Percentiles rank a stretch among this genome's conserved stretches.
phyloP scores from a whole-genome alignment of 352 stramenopile species.

The Globisporangium cederbergense region DNA sequence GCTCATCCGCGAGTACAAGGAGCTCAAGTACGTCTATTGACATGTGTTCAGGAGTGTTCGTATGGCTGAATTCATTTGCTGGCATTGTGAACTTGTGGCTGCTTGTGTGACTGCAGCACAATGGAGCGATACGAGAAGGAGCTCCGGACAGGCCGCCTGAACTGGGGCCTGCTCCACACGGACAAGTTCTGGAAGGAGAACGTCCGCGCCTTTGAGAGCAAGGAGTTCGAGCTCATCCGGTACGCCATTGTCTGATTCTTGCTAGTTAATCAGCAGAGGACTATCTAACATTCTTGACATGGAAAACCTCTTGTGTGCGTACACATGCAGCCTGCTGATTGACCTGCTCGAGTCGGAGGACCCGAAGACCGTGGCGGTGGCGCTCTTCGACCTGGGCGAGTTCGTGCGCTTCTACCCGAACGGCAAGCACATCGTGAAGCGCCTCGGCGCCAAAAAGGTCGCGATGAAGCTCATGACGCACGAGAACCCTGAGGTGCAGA shows the following conservation, averaged over 20 bases:
- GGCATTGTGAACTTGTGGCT: neutral
- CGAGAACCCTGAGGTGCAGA: constrained; percentile 95
- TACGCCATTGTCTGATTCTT: constrained; percentile 22
- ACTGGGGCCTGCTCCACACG: constrained; percentile 96
- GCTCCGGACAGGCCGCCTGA: constrained; percentile 90
- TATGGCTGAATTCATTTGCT: neutral
- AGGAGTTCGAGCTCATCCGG: constrained; percentile 93
- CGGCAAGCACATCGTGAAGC: constrained; percentile 94
- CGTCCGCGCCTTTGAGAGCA: constrained; percentile 94
- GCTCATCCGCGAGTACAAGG: constrained; percentile 85
- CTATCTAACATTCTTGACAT: neutral
- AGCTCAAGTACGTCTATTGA: constrained; percentile 66
- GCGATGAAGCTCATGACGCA: constrained; percentile 98
- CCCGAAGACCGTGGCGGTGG: constrained; percentile 93
- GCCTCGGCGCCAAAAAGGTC: constrained; percentile 94
- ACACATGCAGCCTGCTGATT: constrained; percentile 84
- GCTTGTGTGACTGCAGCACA: constrained; percentile 48
- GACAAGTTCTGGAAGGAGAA: constrained; percentile 99
- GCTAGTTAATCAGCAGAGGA: neutral
- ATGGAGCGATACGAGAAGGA: constrained; percentile 97
- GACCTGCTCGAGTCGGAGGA: constrained; percentile 91
- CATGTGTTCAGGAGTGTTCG: no score
- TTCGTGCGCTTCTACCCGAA: constrained; percentile 98
- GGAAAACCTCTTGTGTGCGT: neutral
- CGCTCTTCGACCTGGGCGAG: constrained; percentile 96